Evolutionary conservation across 2,329 filamentous ascomycete species (phyloP).

Genomic region (Lizonia empirigonia): DNA sequence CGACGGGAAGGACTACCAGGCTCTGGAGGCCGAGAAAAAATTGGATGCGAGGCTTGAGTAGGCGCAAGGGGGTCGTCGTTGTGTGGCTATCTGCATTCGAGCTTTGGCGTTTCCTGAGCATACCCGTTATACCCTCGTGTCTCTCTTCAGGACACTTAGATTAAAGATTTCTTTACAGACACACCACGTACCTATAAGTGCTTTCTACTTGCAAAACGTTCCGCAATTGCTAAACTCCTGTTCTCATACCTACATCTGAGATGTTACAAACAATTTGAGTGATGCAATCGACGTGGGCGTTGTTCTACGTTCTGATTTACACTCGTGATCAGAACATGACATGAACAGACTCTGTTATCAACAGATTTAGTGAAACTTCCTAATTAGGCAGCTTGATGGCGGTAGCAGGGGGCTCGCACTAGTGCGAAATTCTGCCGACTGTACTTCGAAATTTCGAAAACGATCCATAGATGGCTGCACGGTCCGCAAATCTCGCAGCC

Average conservation of each 20-base stretch:
- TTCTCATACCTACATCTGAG: too few relatives aligned
- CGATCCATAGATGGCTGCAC: conserved; percentile 25
- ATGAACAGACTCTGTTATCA: not conserved
- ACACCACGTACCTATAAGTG: too few relatives aligned
- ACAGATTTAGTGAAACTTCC: not conserved
- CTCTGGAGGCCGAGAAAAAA: conserved; percentile 21
- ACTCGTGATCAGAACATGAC: too few relatives aligned
- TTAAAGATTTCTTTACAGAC: not conserved
- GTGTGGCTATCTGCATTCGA: not conserved
- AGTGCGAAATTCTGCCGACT: conserved; percentile 3
- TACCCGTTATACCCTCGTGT: conserved; percentile 10
- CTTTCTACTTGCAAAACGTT: too few relatives aligned
- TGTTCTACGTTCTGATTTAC: too few relatives aligned
- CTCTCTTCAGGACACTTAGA: not conserved
- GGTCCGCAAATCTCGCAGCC: conserved; percentile 14
- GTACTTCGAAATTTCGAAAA: conserved; percentile 20
- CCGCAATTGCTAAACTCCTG: too few relatives aligned
- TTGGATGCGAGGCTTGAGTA: not conserved
- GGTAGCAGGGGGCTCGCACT: conserved; percentile 1
- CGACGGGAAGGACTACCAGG: conserved; percentile 32
- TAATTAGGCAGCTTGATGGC: not conserved
- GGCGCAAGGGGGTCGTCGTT: not conserved
- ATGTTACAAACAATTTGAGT: too few relatives aligned
- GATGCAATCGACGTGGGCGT: too few relatives aligned
- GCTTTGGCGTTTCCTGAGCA: conserved; percentile 6